phyloP scores from a whole-genome alignment of 257 asterid genomes.

The Gentiana dahurica region DNA sequence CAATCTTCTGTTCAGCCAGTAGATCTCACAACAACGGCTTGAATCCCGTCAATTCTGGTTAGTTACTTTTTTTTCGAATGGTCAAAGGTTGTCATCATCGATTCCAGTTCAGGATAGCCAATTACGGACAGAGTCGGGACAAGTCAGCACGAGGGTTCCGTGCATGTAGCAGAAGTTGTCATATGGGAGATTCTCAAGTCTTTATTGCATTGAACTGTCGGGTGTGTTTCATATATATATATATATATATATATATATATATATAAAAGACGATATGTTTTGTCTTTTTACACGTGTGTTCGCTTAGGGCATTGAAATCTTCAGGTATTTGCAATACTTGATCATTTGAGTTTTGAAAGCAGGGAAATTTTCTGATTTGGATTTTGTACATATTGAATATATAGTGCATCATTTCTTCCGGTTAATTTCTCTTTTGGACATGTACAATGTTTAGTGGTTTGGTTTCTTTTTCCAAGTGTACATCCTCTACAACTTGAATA shows the following conservation, averaged over 20 bases:
- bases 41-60: conserved; percentile 26
- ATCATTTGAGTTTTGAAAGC: neutral
- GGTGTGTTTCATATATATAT: neutral
- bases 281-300: neutral
- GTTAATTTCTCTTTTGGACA: too few species aligned
- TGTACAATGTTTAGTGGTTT: too few species aligned
- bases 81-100: conserved; percentile 13
- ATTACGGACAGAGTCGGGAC: conserved; percentile 18
- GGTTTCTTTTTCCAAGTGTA: too few species aligned
- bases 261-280: conserved; percentile 37
- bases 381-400: conserved; percentile 3
- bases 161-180: conserved; percentile 13
- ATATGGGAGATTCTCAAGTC: conserved; percentile 8
- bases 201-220: conserved; percentile 8
- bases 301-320: neutral
- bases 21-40: conserved; percentile 32
- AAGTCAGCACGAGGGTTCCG: conserved; percentile 16
- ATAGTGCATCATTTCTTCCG: too few species aligned
- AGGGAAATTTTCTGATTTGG: neutral
- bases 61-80: conserved; percentile 19
- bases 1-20: conserved; percentile 57
- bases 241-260: conserved; percentile 11
- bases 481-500: too few species aligned
- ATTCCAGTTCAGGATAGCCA: conserved; percentile 16
- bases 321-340: neutral